Evolutionary conservation across 1,139 yeast species (phyloP).

Genomic region (Suhomyces maxii): DNA sequence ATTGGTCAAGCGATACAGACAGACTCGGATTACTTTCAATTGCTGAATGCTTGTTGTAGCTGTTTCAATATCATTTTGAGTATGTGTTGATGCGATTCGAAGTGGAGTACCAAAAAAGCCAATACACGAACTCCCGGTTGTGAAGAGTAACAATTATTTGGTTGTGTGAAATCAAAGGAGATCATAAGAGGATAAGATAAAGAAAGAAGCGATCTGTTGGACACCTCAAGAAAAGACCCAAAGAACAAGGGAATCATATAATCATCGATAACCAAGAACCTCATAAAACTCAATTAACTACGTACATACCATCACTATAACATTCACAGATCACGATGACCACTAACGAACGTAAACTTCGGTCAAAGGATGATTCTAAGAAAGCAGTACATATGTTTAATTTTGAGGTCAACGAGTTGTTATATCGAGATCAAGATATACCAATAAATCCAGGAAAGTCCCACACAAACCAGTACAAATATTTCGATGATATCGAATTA

Average conservation of each 20-base stretch:
- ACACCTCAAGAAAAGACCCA: no score
- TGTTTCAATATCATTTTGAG: no score
- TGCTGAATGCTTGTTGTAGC: no score
- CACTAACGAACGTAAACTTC: constrained; percentile 17
- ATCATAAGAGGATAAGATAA: no score
- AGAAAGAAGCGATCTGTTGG: no score
- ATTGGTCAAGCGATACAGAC: background rate
- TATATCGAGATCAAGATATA: constrained; percentile 26
- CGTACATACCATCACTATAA: no score
- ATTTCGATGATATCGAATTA: constrained; percentile 12
- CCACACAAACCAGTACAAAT: constrained; percentile 12
- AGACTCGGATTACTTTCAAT: no score
- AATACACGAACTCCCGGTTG: constrained; percentile 1
- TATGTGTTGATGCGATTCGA: background rate
- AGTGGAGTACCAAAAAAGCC: background rate
- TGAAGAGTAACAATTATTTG: background rate
- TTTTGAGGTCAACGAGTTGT: constrained; percentile 32
- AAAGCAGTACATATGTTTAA: constrained; percentile 23
- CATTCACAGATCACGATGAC: constrained; percentile 1
- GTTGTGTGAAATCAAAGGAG: background rate
- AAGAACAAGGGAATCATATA: background rate
- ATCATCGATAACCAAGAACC: background rate
- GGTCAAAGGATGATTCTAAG: constrained; percentile 21
- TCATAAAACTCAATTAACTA: background rate
- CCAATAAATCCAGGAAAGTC: constrained; percentile 10